Evolutionary conservation across 371 early-diverging fungal species (phyloP).

Genomic region (Mortierella sp.): DNA sequence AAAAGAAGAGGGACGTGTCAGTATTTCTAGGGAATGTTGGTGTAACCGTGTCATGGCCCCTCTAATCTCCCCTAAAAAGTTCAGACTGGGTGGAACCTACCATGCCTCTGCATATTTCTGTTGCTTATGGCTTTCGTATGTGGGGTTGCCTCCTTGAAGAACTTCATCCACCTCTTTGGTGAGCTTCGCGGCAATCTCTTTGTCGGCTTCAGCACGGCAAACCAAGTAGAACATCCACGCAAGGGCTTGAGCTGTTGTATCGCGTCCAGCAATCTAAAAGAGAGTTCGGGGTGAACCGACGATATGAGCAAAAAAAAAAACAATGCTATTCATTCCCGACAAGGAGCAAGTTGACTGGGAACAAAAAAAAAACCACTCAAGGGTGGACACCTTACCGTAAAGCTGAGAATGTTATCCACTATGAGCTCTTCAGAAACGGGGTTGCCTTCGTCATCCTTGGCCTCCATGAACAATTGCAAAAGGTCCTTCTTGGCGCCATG

Average conservation of each 20-base stretch:
- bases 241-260: slow-evolving; percentile 79
- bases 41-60: too few species aligned
- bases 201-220: slow-evolving; percentile 6
- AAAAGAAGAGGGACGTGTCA: too few species aligned
- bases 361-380: too few species aligned
- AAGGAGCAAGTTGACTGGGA: too few species aligned
- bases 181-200: slow-evolving; percentile 6
- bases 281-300: slow-evolving; percentile 59
- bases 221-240: slow-evolving; percentile 73
- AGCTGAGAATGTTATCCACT: slow-evolving; percentile 69
- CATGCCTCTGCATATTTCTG: slow-evolving; percentile 43
- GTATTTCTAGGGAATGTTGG: too few species aligned
- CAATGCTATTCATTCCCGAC: neutral
- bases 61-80: too few species aligned
- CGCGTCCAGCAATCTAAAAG: slow-evolving; percentile 64
- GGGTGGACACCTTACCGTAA: slow-evolving; percentile 55
- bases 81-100: too few species aligned
- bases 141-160: slow-evolving; percentile 21
- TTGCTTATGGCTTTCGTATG: slow-evolving; percentile 29
- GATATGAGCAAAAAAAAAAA: neutral
- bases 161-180: slow-evolving; percentile 25
- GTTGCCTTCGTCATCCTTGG: slow-evolving; percentile 59
- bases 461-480: slow-evolving; percentile 65
- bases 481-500: slow-evolving; percentile 61
- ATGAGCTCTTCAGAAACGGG: slow-evolving; percentile 59